Evolutionary conservation across 208 protist species (phyloP).

Genomic region (Acanthamoeba triangularis): DNA sequence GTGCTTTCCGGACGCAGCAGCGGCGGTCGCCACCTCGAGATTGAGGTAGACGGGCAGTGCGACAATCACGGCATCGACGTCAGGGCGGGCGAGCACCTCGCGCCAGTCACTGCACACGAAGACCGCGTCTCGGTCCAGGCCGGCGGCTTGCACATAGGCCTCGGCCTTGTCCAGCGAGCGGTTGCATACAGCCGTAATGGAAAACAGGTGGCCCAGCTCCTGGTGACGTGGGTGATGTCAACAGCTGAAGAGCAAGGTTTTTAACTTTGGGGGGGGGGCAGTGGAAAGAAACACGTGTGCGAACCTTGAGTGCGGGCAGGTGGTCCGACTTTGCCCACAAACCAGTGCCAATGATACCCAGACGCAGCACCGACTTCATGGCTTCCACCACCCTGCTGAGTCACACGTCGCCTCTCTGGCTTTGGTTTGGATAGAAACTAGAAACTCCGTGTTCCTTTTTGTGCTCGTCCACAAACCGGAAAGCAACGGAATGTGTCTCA

Average conservation of each 20-base stretch:
- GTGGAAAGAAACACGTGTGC: neutral
- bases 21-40: conserved; percentile 31
- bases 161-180: conserved; percentile 27
- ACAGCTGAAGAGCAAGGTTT: neutral
- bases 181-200: conserved; percentile 39
- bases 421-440: no score
- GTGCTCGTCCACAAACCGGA: no score
- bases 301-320: conserved; percentile 33
- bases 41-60: conserved; percentile 38
- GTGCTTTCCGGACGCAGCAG: conserved; percentile 2
- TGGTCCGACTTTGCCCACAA: conserved; percentile 12
- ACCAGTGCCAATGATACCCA: conserved; percentile 55
- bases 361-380: neutral
- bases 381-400: no score
- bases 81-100: conserved; percentile 15
- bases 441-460: no score
- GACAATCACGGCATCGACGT: conserved; percentile 35
- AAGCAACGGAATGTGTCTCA: no score
- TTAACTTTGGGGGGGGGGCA: neutral
- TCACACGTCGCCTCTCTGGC: no score
- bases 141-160: neutral
- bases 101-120: conserved; percentile 28
- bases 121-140: neutral
- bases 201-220: conserved; percentile 26
- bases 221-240: neutral